phyloP scores from a whole-genome alignment of 768 basidiomycete genomes.

The Ramaria sp. region DNA sequence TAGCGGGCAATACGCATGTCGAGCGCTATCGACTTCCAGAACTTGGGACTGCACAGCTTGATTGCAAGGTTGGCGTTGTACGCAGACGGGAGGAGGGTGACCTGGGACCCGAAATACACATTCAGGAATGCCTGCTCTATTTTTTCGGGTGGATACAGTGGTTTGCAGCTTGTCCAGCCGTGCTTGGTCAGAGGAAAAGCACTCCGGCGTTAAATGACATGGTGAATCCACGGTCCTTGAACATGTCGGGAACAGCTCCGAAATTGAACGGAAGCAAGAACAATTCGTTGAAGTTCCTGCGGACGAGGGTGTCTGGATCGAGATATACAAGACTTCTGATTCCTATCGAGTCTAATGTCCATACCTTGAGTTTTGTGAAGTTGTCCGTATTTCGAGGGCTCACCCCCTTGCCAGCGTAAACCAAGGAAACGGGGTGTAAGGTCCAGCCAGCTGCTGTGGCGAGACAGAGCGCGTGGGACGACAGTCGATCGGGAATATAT shows the following conservation, averaged over 20 bases:
- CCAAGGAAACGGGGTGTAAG: constrained; percentile 25
- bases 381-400: too few relatives aligned
- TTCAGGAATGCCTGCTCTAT: constrained; percentile 34
- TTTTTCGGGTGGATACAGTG: constrained; percentile 21
- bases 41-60: constrained; percentile 20
- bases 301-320: too few relatives aligned
- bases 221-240: constrained; percentile 15
- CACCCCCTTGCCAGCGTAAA: constrained; percentile 28
- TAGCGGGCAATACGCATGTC: too few relatives aligned
- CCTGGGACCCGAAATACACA: constrained; percentile 26
- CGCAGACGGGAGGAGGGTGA: constrained; percentile 25
- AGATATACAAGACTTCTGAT: too few relatives aligned
- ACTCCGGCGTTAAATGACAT: too few relatives aligned
- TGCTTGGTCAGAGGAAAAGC: too few relatives aligned
- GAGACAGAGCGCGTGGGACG: constrained; percentile 28
- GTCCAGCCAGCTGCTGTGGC: constrained; percentile 29
- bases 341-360: too few relatives aligned
- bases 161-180: constrained; percentile 22
- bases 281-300: constrained; percentile 33
- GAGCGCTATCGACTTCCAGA: constrained; percentile 24
- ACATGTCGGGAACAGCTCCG: constrained; percentile 30
- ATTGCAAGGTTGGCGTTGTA: constrained; percentile 33
- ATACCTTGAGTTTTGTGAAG: too few relatives aligned
- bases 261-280: constrained; percentile 30
- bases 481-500: constrained; percentile 26